Percentiles rank a stretch among this genome's conserved stretches.
These are phyloP conservation scores for Paecilomyces sp. DNA, from an alignment of 2,329 filamentous ascomycete species.

Conservation along the genomic window DNA sequence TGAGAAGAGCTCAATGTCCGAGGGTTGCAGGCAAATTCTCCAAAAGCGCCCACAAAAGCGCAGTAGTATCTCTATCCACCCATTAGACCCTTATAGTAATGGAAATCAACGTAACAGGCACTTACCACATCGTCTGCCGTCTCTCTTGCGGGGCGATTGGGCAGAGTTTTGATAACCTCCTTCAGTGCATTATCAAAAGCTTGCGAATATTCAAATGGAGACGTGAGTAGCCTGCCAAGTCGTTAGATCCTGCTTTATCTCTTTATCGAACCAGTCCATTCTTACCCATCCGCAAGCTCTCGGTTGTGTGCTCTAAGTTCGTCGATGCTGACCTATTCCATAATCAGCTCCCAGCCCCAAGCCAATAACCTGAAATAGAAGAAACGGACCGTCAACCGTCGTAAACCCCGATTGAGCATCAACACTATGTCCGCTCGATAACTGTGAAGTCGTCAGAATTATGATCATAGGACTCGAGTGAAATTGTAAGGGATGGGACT, in stretches of 20 bases:
- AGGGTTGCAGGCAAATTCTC: conserved; percentile 89
- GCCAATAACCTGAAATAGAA: not conserved
- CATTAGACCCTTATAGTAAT: not conserved
- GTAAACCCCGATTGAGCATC: conserved; percentile 57
- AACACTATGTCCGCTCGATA: conserved; percentile 85
- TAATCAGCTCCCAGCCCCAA: conserved; percentile 1
- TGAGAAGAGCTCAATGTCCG: conserved; percentile 82
- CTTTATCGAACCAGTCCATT: not conserved
- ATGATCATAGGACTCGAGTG: conserved; percentile 8
- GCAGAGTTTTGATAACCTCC: conserved; percentile 74
- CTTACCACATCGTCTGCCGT: conserved; percentile 64
- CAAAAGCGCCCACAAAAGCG: conserved; percentile 94
- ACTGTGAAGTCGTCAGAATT: conserved; percentile 54
- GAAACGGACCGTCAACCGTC: conserved; percentile 46
- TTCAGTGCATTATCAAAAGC: conserved; percentile 90
- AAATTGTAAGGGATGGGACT: not conserved
- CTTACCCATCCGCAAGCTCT: conserved; percentile 65
- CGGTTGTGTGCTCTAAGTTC: conserved; percentile 82
- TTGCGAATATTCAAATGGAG: conserved; percentile 80
- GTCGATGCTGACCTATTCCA: conserved; percentile 64
- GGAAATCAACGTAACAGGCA: not conserved
- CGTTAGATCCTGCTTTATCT: conserved; percentile 8
- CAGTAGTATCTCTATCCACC: conserved; percentile 65
- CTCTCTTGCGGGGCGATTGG: conserved; percentile 68
- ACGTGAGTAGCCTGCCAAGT: conserved; percentile 59